These are phyloP conservation scores for Cairneyella variabilis DNA, from an alignment of 495 filamentous ascomycete genomes.

Conservation along the genomic window DNA sequence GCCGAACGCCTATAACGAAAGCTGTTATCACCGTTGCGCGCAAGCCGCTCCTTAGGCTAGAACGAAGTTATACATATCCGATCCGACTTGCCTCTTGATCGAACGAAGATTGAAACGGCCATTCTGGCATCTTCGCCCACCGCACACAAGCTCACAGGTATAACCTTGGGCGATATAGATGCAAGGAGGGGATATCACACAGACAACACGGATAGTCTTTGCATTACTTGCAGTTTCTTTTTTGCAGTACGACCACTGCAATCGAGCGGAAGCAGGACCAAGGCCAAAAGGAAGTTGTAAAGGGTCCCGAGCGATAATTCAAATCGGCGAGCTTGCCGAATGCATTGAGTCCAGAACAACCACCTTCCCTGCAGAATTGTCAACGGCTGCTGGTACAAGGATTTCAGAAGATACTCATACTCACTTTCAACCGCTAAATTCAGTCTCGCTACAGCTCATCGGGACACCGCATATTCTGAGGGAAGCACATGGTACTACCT, in stretches of 20 bases:
- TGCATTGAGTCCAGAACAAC: slow-evolving; percentile 7
- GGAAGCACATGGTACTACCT: slow-evolving; percentile 3
- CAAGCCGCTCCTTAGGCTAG: slow-evolving; percentile 4
- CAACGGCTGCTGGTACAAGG: slow-evolving; percentile 13
- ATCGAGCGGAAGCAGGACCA: neutral
- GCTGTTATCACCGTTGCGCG: neutral
- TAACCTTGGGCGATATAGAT: slow-evolving; percentile 2
- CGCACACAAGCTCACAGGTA: slow-evolving; percentile 9
- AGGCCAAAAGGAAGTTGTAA: neutral
- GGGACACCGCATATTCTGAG: slow-evolving; percentile 9
- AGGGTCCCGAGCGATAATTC: neutral
- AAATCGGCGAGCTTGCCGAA: neutral
- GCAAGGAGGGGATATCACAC: neutral
- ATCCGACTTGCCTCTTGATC: neutral
- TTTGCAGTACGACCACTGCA: neutral
- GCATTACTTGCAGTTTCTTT: neutral
- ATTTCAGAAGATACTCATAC: slow-evolving; percentile 15
- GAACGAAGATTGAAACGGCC: slow-evolving; percentile 8
- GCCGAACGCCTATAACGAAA: slow-evolving; percentile 2
- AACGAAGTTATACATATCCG: slow-evolving; percentile 4
- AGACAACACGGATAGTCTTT: slow-evolving; percentile 1
- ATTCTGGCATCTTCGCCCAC: neutral
- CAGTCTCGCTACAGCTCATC: slow-evolving; percentile 1
- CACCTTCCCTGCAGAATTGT: slow-evolving; percentile 5
- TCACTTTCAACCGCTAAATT: slow-evolving; percentile 6